Evolutionary conservation across 1,139 yeast genomes (phyloP), one percentile per base, ranked within the genome.

Genomic region (Geotrichum reessii): DNA sequence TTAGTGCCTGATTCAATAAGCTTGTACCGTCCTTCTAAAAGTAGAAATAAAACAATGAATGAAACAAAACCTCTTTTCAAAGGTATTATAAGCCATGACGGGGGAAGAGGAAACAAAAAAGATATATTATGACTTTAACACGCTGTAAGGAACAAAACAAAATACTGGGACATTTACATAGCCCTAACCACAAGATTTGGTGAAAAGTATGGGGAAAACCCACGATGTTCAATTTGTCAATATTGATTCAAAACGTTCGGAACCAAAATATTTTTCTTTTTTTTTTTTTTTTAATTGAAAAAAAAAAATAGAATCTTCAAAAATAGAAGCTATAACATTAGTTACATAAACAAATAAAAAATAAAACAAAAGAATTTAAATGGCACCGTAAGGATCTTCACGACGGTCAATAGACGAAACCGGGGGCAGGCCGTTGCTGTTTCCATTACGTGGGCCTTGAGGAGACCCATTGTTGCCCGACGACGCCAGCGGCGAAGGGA

Each of bases 341-440:
- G 2, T 2, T 31, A 3, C 14, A 31, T 4, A 31, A 3, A n/a
- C 6, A 14, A 11, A 37, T 2, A n/a, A 14, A 37, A 37, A 37
- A 37, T 37, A 47, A 28, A 47, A 6, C 37, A 24, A 46, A 46
- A 21, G 48, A 6, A 8, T 9, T 19, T 50, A 50, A 22, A 50
- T 50, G 14, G 48, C 53, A 11, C 53, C 48, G 17, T 50, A 50
- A 9, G 53, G 53, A 14, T 47, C 53, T n/a, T 50, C 53, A 5
- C 33, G 40, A 7, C 42, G 24, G n/a, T 22, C 40, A 21, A 50
- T 37, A 37, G 42, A n/a, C 42, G 42, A 37, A n/a, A 19, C 42
- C n/a, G 42, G n/a, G 5, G 42, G 42, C n/a, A 37, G 53, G 12
- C 53, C 53, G 40, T 27, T 46, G 21, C 44, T 33, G 42, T n/a